These are phyloP conservation scores for Cyclospora cayetanensis DNA, from an alignment of 169 alveolate genomes.

Conservation along the genomic window DNA sequence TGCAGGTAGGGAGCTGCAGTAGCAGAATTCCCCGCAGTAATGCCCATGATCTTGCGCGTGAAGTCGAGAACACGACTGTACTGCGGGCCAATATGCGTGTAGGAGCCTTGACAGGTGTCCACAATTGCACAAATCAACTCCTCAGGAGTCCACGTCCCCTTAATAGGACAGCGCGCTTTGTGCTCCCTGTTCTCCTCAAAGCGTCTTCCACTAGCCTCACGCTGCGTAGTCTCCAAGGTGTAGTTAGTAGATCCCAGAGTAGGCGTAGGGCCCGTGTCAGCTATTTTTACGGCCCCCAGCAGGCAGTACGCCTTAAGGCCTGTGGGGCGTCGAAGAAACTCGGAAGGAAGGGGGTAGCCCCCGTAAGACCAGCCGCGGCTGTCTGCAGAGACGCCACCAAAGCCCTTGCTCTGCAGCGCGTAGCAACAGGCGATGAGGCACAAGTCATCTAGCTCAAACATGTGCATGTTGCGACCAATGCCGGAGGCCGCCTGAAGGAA, in stretches of 20 bases:
- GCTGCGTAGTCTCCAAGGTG: not conserved
- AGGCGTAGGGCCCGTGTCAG: not conserved
- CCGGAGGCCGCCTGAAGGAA: not conserved
- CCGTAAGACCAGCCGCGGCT: not conserved
- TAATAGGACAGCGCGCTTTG: not conserved
- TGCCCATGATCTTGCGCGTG: not conserved
- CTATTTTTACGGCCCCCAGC: not conserved
- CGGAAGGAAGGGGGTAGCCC: not conserved
- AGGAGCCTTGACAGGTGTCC: not conserved
- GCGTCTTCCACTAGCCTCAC: not conserved
- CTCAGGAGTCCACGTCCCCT: not conserved
- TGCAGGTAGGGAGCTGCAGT: too few species aligned
- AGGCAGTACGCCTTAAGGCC: too few species aligned
- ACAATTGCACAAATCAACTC: not conserved
- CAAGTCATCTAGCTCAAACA: not conserved
- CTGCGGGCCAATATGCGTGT: not conserved
- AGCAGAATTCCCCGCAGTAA: not conserved
- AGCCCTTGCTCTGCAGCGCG: conserved; percentile 15
- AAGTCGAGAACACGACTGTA: not conserved
- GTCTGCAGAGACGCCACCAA: not conserved
- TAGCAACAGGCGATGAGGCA: conserved; percentile 23
- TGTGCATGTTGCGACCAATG: not conserved
- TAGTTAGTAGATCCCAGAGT: not conserved
- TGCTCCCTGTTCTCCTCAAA: not conserved
- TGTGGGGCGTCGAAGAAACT: not conserved